Evolutionary conservation across 495 filamentous ascomycete genomes (phyloP).

Genomic region (Parachaetomium inaequale): DNA sequence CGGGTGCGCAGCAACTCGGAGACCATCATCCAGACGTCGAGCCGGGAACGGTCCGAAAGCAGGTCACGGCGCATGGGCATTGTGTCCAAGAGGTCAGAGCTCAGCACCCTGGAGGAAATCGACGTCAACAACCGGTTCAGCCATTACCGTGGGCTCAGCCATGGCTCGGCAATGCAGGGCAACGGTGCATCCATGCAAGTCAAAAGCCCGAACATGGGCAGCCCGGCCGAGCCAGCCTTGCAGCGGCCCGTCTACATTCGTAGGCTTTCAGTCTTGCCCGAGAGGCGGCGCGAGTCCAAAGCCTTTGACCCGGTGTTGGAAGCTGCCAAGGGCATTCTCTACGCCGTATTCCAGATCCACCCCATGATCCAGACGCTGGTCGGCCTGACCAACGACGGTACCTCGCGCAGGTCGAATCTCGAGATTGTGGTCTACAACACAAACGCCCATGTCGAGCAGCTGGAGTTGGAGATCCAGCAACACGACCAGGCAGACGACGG

Average conservation of each 20-base stretch:
- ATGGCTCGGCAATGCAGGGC: constrained; percentile 69
- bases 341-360: constrained; percentile 77
- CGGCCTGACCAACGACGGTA: constrained; percentile 63
- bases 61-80: constrained; percentile 76
- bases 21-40: constrained; percentile 56
- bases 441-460: constrained; percentile 65
- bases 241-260: constrained; percentile 61
- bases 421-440: constrained; percentile 78
- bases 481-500: constrained; percentile 56
- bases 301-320: constrained; percentile 64
- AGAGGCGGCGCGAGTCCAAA: constrained; percentile 63
- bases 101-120: constrained; percentile 72
- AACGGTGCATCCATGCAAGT: constrained; percentile 37
- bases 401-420: constrained; percentile 64
- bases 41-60: constrained; percentile 50
- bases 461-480: constrained; percentile 68
- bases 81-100: constrained; percentile 68
- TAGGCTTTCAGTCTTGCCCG: constrained; percentile 78
- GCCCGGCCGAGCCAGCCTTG: constrained; percentile 53
- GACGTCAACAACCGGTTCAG: constrained; percentile 66
- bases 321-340: constrained; percentile 81
- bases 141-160: constrained; percentile 76
- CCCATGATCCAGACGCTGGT: constrained; percentile 69
- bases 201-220: constrained; percentile 52
- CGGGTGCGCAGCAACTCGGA: constrained; percentile 88